These are phyloP conservation scores for Immersiella caudata DNA, from an alignment of 495 filamentous ascomycete genomes.

Conservation along the genomic window DNA sequence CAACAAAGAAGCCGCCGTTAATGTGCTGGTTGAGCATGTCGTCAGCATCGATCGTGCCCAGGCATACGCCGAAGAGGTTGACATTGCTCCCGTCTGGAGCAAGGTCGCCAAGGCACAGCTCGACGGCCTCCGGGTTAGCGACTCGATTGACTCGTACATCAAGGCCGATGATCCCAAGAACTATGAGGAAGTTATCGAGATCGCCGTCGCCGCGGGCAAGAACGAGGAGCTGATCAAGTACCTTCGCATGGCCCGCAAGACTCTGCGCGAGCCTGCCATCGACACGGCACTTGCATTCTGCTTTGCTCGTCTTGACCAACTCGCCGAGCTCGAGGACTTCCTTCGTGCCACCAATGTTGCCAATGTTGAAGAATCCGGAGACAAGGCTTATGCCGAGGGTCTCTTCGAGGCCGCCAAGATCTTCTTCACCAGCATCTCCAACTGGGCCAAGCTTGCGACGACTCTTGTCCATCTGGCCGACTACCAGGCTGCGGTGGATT, in stretches of 20 bases:
- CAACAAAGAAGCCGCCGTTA: slow-evolving; percentile 81
- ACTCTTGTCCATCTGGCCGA: slow-evolving; percentile 95
- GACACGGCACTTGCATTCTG: slow-evolving; percentile 93
- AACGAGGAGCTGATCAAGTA: slow-evolving; percentile 98
- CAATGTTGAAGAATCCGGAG: slow-evolving; percentile 91
- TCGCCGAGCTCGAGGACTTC: slow-evolving; percentile 96
- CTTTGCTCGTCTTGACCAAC: slow-evolving; percentile 87
- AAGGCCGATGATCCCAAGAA: slow-evolving; percentile 91
- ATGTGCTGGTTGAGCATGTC: slow-evolving; percentile 94
- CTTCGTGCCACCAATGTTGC: slow-evolving; percentile 91
- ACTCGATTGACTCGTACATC: slow-evolving; percentile 97
- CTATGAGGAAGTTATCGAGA: slow-evolving; percentile 94
- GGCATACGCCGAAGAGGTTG: slow-evolving; percentile 94
- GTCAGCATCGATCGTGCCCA: slow-evolving; percentile 98
- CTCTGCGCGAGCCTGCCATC: slow-evolving; percentile 88
- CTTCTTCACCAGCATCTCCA: slow-evolving; percentile 97
- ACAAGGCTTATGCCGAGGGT: slow-evolving; percentile 95
- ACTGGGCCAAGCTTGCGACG: slow-evolving; percentile 99
- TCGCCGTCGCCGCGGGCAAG: slow-evolving; percentile 93
- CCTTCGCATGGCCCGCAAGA: slow-evolving; percentile 96
- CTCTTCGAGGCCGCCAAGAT: slow-evolving; percentile 97
- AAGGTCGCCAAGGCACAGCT: slow-evolving; percentile 97
- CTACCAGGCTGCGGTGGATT: slow-evolving; percentile 98
- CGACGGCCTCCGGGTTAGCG: slow-evolving; percentile 89
- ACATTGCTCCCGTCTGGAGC: slow-evolving; percentile 98